Percentiles rank a stretch among this genome's conserved stretches.
phyloP scores from a whole-genome alignment of 2,329 filamentous ascomycete genomes.

The Paecilomyces sp. region DNA sequence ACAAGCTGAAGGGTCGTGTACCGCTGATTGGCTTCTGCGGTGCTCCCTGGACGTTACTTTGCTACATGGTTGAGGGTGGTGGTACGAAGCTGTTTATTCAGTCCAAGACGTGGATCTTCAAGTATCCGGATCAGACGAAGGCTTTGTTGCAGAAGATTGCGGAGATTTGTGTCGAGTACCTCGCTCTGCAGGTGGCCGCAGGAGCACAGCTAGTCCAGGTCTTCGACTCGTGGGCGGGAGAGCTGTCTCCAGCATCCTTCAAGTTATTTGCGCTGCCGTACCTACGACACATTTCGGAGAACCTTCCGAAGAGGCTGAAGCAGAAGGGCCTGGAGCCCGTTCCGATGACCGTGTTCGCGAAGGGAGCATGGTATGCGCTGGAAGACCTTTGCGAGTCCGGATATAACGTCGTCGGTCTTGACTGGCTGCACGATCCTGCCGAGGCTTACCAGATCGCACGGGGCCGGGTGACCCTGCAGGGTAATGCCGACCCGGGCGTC shows the following conservation, averaged over 20 bases:
- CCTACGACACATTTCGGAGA: conserved; percentile 71
- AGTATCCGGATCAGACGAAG: conserved; percentile 73
- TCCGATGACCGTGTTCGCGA: conserved; percentile 97
- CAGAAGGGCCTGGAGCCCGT: conserved; percentile 72
- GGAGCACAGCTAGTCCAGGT: conserved; percentile 95
- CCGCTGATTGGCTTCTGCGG: conserved; percentile 95
- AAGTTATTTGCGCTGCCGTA: conserved; percentile 81
- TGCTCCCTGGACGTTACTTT: conserved; percentile 91
- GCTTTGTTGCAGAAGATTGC: conserved; percentile 82
- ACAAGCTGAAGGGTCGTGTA: conserved; percentile 81
- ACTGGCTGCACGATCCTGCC: conserved; percentile 88
- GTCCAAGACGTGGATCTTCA: conserved; percentile 95
- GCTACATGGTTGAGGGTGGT: conserved; percentile 98
- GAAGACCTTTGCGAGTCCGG: conserved; percentile 80
- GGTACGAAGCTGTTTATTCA: conserved; percentile 92
- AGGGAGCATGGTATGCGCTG: conserved; percentile 93
- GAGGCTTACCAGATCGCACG: conserved; percentile 75
- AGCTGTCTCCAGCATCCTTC: conserved; percentile 79
- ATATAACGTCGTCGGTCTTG: conserved; percentile 88
- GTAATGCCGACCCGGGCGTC: conserved; percentile 91
- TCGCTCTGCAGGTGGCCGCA: conserved; percentile 85
- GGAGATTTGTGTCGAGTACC: conserved; percentile 88
- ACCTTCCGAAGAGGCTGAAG: conserved; percentile 66
- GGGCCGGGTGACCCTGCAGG: conserved; percentile 76
- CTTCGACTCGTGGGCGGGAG: conserved; percentile 97